phyloP scores from a whole-genome alignment of 2,329 filamentous ascomycete genomes.

The Colletotrichum gloeosporioides region DNA sequence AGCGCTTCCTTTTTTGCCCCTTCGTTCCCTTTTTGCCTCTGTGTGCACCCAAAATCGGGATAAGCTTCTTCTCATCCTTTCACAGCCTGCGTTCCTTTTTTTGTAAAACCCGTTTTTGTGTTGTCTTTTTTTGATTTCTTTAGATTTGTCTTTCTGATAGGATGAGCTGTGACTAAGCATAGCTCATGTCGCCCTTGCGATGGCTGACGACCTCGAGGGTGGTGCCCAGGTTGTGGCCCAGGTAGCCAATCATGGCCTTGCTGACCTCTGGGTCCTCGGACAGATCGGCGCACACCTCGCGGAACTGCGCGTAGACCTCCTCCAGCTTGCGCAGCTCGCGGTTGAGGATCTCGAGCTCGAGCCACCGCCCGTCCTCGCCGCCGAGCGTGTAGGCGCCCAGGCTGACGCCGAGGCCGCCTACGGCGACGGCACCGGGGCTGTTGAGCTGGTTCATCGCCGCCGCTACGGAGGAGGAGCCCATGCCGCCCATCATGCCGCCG shows the following conservation, averaged over 20 bases:
- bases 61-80: not conserved
- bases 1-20: not conserved
- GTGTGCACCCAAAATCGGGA: not conserved
- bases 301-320: slow-evolving; percentile 49
- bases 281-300: slow-evolving; percentile 44
- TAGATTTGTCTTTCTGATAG: not conserved
- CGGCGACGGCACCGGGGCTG: slow-evolving; percentile 1
- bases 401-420: slow-evolving; percentile 39
- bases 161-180: slow-evolving; percentile 21
- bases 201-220: slow-evolving; percentile 47
- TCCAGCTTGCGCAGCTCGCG: slow-evolving; percentile 54
- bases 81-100: not conserved
- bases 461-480: not conserved
- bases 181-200: slow-evolving; percentile 36
- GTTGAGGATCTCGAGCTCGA: slow-evolving; percentile 53
- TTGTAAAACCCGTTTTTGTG: not conserved
- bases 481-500: not conserved
- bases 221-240: slow-evolving; percentile 47
- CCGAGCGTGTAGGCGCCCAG: slow-evolving; percentile 51
- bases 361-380: slow-evolving; percentile 50
- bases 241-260: slow-evolving; percentile 49
- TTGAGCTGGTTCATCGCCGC: slow-evolving; percentile 13
- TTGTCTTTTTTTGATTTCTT: not conserved
- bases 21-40: not conserved
- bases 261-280: slow-evolving; percentile 48